These are phyloP conservation scores for Cercophora samala DNA, from an alignment of 495 filamentous ascomycete species.

Conservation along the genomic window DNA sequence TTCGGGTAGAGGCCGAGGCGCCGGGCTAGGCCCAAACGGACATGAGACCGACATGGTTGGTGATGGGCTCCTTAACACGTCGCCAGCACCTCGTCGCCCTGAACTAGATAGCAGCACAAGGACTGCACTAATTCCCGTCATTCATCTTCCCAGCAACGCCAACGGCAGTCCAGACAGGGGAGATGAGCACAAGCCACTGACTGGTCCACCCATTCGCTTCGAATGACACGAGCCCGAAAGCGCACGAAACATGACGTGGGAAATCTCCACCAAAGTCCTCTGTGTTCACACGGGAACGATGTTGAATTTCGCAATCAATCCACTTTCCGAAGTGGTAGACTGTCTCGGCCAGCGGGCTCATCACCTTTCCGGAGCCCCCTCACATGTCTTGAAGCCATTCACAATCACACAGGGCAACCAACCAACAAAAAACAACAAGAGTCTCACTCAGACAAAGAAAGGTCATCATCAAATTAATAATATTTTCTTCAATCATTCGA, in stretches of 20 bases:
- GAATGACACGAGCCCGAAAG: too few species aligned
- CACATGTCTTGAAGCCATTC: neutral
- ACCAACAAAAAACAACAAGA: neutral
- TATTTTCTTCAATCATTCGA: neutral
- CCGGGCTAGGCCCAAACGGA: conserved; percentile 13
- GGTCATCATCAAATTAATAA: neutral
- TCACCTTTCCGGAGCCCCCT: neutral
- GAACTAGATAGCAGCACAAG: neutral
- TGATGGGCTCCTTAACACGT: neutral
- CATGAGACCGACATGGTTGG: conserved; percentile 12
- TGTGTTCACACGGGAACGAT: neutral
- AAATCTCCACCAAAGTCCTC: neutral
- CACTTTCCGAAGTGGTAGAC: neutral
- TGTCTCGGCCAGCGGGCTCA: neutral
- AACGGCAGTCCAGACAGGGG: neutral
- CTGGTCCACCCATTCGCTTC: neutral
- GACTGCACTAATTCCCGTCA: neutral
- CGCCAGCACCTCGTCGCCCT: neutral
- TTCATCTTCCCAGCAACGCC: neutral
- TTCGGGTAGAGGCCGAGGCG: conserved; percentile 14
- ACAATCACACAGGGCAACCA: neutral
- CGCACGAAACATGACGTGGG: neutral
- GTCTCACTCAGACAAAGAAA: neutral
- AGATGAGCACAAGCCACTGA: conserved; percentile 4
- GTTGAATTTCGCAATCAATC: neutral